Percentiles rank a stretch among this genome's conserved stretches.
phyloP scores from a whole-genome alignment of 2,329 filamentous ascomycete genomes.

The Sclerotinia sclerotiorum region DNA sequence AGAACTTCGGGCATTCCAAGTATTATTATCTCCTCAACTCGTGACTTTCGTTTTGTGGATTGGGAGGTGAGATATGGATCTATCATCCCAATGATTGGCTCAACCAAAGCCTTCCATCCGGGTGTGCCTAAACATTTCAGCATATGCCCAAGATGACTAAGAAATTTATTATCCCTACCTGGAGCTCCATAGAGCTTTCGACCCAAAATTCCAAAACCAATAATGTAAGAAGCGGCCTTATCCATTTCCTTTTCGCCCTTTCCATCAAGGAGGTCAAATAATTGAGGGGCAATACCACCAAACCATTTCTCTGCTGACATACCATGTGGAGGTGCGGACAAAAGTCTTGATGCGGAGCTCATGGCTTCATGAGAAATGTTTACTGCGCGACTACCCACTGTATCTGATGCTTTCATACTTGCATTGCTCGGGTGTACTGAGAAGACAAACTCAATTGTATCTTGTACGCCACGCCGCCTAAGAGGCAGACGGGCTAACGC shows the following conservation, averaged over 20 bases:
- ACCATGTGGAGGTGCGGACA: constrained; percentile 58
- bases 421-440: constrained; percentile 57
- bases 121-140: constrained; percentile 46
- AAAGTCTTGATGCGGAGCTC: constrained; percentile 59
- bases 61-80: constrained; percentile 42
- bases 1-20: constrained; percentile 30
- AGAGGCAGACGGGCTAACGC: constrained; percentile 62
- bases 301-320: constrained; percentile 61
- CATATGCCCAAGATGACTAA: constrained; percentile 19
- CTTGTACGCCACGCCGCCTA: constrained; percentile 61
- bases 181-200: constrained; percentile 63
- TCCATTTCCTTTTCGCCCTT: constrained; percentile 56
- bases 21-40: constrained; percentile 26
- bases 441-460: constrained; percentile 70
- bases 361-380: constrained; percentile 69
- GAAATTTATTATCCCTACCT: constrained; percentile 44
- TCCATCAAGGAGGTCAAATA: constrained; percentile 62
- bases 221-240: constrained; percentile 60
- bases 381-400: constrained; percentile 50
- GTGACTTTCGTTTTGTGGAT: not conserved
- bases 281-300: constrained; percentile 57
- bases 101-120: constrained; percentile 63
- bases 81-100: constrained; percentile 55
- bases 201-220: constrained; percentile 66
- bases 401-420: constrained; percentile 26